Percentiles rank a stretch among this genome's conserved stretches.
Evolutionary conservation across 73 alveolate species (phyloP).

Genomic region (Breviolum minutum): DNA sequence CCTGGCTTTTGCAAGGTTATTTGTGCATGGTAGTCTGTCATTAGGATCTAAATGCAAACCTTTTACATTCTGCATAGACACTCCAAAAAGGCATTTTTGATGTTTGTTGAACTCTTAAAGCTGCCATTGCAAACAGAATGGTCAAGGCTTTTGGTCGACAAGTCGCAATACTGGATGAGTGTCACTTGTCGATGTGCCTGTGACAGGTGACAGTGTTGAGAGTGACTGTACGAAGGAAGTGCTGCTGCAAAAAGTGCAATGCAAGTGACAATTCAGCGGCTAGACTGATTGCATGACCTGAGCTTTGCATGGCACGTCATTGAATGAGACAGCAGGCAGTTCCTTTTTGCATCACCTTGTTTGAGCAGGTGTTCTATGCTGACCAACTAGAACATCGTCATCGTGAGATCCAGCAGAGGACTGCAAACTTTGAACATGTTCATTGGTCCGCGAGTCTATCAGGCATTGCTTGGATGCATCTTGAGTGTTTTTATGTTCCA

Average conservation of each 20-base stretch:
- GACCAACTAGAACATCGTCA: conserved; percentile 75
- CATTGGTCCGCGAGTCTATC: too few species aligned
- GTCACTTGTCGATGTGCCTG: conserved; percentile 22
- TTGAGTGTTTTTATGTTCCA: neutral
- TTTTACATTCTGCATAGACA: too few species aligned
- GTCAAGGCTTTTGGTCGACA: neutral
- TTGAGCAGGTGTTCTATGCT: conserved; percentile 47
- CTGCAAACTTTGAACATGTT: neutral
- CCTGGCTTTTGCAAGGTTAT: too few species aligned
- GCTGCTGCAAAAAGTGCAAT: neutral
- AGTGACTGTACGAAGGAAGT: neutral
- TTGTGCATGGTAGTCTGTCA: too few species aligned
- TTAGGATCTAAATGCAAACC: too few species aligned
- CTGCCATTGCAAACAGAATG: too few species aligned
- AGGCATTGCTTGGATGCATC: too few species aligned
- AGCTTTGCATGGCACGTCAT: neutral
- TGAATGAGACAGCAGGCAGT: neutral
- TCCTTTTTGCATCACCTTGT: too few species aligned
- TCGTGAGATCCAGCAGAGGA: conserved; percentile 43
- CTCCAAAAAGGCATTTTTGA: too few species aligned
- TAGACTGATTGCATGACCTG: too few species aligned
- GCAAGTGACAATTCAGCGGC: neutral
- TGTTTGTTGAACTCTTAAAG: too few species aligned
- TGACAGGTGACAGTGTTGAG: conserved; percentile 8
- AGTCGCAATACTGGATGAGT: conserved; percentile 5